Conservation (phyloP, 1,139 yeast genomes). For the Maudiozyma humilis region DNA sequence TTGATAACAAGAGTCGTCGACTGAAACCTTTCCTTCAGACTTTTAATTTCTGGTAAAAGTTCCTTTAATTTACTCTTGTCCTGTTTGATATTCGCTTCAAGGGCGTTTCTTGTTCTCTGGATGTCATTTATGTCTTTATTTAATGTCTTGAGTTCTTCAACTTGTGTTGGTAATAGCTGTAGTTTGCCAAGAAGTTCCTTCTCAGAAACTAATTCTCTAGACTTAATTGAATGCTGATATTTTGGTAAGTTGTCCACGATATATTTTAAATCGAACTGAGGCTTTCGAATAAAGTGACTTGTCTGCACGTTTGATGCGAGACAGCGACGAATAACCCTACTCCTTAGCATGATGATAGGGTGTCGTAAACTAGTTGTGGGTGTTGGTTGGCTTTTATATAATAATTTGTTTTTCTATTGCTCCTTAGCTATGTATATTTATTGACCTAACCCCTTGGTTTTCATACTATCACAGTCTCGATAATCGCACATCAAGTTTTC, state of each 20-base stretch:
- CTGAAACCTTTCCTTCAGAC: constrained; percentile 24
- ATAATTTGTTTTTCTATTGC: too few relatives aligned
- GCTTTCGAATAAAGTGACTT: constrained; percentile 26
- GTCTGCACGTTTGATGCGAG: constrained; percentile 8
- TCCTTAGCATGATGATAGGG: background rate
- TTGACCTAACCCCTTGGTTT: too few relatives aligned
- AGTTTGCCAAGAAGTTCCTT: constrained; percentile 30
- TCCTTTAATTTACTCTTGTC: constrained; percentile 15
- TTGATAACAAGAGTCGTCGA: constrained; percentile 20
- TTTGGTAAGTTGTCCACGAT: constrained; percentile 36
- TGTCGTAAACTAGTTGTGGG: background rate
- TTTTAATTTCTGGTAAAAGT: constrained; percentile 17
- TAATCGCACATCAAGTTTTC: too few relatives aligned
- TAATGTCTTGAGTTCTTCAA: constrained; percentile 20
- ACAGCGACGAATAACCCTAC: constrained; percentile 1
- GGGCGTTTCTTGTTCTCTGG: constrained; percentile 27
- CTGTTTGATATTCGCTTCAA: constrained; percentile 25
- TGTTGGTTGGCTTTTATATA: constrained; percentile 7
- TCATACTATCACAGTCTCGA: too few relatives aligned
- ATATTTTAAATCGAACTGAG: constrained; percentile 43
- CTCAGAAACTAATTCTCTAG: constrained; percentile 37
- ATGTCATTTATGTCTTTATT: constrained; percentile 22
- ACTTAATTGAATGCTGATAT: constrained; percentile 40
- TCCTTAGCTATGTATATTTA: too few relatives aligned
- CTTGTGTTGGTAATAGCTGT: constrained; percentile 27